Percentiles rank a stretch among this genome's conserved stretches.
Evolutionary conservation across 2,329 filamentous ascomycete genomes (phyloP).

Genomic region (Trichoderma oligosporum): DNA sequence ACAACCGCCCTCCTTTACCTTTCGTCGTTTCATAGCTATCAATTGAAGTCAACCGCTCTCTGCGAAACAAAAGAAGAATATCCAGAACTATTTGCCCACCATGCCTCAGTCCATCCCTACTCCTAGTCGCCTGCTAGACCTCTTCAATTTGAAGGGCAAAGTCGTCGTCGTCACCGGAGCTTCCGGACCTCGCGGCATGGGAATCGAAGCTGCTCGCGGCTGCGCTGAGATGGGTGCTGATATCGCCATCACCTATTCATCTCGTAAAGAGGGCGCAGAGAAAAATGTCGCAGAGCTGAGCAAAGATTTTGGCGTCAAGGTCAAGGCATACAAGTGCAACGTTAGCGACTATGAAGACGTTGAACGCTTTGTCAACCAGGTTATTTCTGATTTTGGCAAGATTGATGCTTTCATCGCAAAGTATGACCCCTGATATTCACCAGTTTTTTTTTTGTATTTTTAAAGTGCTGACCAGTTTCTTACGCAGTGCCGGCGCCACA

Average conservation of each 20-base stretch:
- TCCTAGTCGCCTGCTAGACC: constrained; percentile 56
- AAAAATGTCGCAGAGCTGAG: constrained; percentile 63
- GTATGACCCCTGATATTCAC: constrained; percentile 50
- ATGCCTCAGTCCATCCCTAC: constrained; percentile 58
- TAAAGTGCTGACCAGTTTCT: background rate
- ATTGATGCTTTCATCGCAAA: constrained; percentile 75
- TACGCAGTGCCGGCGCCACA: constrained; percentile 59
- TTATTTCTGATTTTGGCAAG: constrained; percentile 68
- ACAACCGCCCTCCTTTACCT: background rate
- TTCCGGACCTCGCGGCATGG: constrained; percentile 66
- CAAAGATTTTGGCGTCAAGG: constrained; percentile 64
- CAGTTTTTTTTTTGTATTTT: no score
- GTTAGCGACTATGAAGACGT: constrained; percentile 51
- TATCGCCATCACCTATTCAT: constrained; percentile 68
- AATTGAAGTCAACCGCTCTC: background rate
- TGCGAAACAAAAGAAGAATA: background rate
- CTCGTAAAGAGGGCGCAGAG: constrained; percentile 63
- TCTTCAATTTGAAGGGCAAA: constrained; percentile 70
- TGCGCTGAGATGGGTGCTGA: constrained; percentile 68
- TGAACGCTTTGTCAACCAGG: constrained; percentile 54
- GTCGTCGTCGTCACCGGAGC: constrained; percentile 69
- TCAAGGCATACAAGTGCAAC: constrained; percentile 58
- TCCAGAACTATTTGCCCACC: constrained; percentile 16
- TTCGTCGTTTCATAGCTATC: constrained; percentile 1
- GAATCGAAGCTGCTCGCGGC: constrained; percentile 64